phyloP scores from a whole-genome alignment of 805 yeast species.

The Maudiozyma pseudohumilis region DNA sequence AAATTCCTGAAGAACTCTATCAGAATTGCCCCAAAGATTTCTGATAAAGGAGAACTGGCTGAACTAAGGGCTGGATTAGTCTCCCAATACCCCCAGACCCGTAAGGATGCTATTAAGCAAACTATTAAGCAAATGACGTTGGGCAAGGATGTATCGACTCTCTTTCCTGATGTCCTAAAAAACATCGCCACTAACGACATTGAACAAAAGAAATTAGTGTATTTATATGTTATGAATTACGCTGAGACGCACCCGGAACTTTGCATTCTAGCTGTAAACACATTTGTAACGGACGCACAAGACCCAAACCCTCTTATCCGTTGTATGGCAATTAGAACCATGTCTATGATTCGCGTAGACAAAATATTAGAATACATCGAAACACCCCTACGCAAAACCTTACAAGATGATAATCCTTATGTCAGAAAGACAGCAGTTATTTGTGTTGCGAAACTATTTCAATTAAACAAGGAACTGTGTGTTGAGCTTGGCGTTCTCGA shows the following conservation, averaged over 20 bases:
- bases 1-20: slow-evolving; percentile 28
- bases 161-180: slow-evolving; percentile 92
- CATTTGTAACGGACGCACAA: slow-evolving; percentile 89
- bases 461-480: slow-evolving; percentile 70
- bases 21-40: slow-evolving; percentile 31
- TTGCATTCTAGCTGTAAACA: slow-evolving; percentile 91
- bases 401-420: slow-evolving; percentile 90
- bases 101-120: slow-evolving; percentile 93
- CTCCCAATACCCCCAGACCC: slow-evolving; percentile 86
- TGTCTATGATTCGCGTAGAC: slow-evolving; percentile 96
- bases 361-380: slow-evolving; percentile 93
- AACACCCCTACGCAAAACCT: slow-evolving; percentile 74
- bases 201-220: slow-evolving; percentile 93
- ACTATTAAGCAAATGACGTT: slow-evolving; percentile 97
- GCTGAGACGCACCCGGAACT: slow-evolving; percentile 95
- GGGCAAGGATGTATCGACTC: slow-evolving; percentile 89
- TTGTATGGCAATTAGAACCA: slow-evolving; percentile 93
- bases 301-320: slow-evolving; percentile 95
- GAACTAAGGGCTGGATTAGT: slow-evolving; percentile 86
- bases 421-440: slow-evolving; percentile 97
- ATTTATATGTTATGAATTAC: slow-evolving; percentile 90
- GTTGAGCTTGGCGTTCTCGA: slow-evolving; percentile 79
- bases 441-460: slow-evolving; percentile 91
- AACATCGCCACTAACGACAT: slow-evolving; percentile 94
- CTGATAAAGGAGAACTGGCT: slow-evolving; percentile 61